Evolutionary conservation across 2,329 filamentous ascomycete genomes (phyloP), one percentile per base, ranked within the genome.

Genomic region (Colletotrichum nymphaeae): DNA sequence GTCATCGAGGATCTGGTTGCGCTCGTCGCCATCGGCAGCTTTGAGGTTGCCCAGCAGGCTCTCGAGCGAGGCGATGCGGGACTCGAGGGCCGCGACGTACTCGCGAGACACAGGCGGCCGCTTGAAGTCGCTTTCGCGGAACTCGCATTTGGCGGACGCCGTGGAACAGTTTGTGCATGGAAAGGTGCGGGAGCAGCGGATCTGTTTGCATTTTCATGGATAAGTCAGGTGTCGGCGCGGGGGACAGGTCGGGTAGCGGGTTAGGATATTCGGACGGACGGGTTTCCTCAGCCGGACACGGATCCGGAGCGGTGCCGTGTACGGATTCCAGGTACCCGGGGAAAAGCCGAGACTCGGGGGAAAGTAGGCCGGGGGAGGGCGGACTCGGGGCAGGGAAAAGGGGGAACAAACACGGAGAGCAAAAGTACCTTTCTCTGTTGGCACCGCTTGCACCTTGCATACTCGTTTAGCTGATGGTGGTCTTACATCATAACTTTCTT

Each of bases 1-100:
- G 74, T 83, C 63, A 81, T 81, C 30, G 76, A 80, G 35, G 76
- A 78, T 6, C 76, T 79, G 26, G 68, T 84, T 52, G 77, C 79
- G 28, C 76, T 75, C 42, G 68, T 76, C 30, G 57, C 75, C 7
- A 75, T 77, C 24, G 78, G 83, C 49, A 77, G 84, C 67, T 76
- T 85, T 32, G 82, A 86, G 75, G 62, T 63, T 52, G 8, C 46
- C 65, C 6, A 77, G 55, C 28, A 76, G 67, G 5, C 71, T 57
- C 24, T 79, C 78, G 5, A 80, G 76, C 5, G 75, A 76, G 11
- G 77, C 78, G 2, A 79, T 69, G 6, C 76, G 77, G 22, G 79
- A 76, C 28, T 79, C 78, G 0, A 79, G 74, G 3, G 62, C 76
- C 32, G 76, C 76, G n/a, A 80, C 78, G 28, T 80, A 79, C 26